phyloP scores from a whole-genome alignment of 2,329 filamentous ascomycete genomes.

The Talaromyces verruculosus region DNA sequence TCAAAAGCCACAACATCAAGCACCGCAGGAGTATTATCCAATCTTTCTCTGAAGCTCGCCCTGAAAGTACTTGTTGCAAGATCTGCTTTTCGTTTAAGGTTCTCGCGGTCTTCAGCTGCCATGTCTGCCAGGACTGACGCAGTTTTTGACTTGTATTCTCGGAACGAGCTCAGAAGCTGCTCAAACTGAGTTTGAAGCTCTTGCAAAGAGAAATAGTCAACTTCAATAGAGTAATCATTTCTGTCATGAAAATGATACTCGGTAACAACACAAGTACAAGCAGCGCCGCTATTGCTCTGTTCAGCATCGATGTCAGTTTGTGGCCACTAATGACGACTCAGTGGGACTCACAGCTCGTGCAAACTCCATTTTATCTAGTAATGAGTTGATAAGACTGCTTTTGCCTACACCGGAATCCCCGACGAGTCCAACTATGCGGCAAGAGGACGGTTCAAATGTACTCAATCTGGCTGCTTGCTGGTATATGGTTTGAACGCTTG shows the following conservation, averaged over 20 bases:
- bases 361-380: slow-evolving; percentile 15
- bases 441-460: slow-evolving; percentile 10
- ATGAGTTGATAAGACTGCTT: slow-evolving; percentile 18
- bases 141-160: neutral
- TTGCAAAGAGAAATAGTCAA: slow-evolving; percentile 13
- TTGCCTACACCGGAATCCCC: slow-evolving; percentile 16
- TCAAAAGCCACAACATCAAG: neutral
- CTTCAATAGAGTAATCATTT: slow-evolving; percentile 11
- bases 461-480: slow-evolving; percentile 11
- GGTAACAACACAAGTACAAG: slow-evolving; percentile 17
- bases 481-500: slow-evolving; percentile 9
- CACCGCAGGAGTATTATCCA: neutral
- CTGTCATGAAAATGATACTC: slow-evolving; percentile 17
- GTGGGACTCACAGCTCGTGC: slow-evolving; percentile 12
- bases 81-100: slow-evolving; percentile 3
- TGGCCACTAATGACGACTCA: neutral
- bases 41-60: slow-evolving; percentile 12
- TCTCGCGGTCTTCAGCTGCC: neutral
- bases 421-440: slow-evolving; percentile 15
- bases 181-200: slow-evolving; percentile 11
- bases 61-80: slow-evolving; percentile 11
- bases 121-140: neutral
- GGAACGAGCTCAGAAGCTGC: slow-evolving; percentile 7
- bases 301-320: slow-evolving; percentile 5
- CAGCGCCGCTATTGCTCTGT: slow-evolving; percentile 16